Base-by-base conservation (phyloP, 208 protist genomes). In the Acanthamoeba castellanii region DNA sequence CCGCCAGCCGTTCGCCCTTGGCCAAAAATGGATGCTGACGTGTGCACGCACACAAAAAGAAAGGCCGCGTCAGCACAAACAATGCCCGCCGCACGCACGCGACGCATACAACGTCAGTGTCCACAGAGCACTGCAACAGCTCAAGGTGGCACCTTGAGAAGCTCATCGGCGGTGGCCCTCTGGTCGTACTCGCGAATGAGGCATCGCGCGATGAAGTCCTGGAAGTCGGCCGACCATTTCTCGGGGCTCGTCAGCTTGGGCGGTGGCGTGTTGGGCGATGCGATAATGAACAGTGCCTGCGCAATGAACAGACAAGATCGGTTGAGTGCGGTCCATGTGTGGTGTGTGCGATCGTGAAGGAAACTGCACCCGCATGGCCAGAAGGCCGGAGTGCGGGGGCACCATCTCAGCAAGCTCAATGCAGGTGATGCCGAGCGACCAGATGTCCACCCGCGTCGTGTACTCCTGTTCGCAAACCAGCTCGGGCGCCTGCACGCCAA, bases 401-500 rank as follows among this genome's bases (percentile, higher is more conserved):
- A 42, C n/a, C 88, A 93, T 93, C 68, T 93, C 64, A 30, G 88
- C 88, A 0, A 93, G 64, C 88, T 93, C 88, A 18, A 93, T 61
- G 88, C 64, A 70, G 61, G 88, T 93, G 37, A 93, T 93, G 16
- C 88, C 88, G 22, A 93, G 88, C 27, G 88, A 93, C 88, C 88
- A 93, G 34, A 93, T 59, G 52, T 93, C 88, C 8, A 93, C 88
- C 7, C 88, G 64, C 52, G 88, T 93, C 30, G 88, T 81, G 30
- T 93, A 93, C 45, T 93, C 88, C 47, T 93, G 88, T 25, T 93
- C 88, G n/a, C 59, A 93, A 7, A 93, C 88, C 88, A 93, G 34
- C 64, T 93, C 88, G n/a, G 88, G 88, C 37, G 88, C 88, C 88
- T 93, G 52, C 14, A 55, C 34, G 42, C 55, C 55, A 5, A 55